phyloP scores from a whole-genome alignment of 2,329 filamentous ascomycete species.

The Apiospora rasikravindrae region DNA sequence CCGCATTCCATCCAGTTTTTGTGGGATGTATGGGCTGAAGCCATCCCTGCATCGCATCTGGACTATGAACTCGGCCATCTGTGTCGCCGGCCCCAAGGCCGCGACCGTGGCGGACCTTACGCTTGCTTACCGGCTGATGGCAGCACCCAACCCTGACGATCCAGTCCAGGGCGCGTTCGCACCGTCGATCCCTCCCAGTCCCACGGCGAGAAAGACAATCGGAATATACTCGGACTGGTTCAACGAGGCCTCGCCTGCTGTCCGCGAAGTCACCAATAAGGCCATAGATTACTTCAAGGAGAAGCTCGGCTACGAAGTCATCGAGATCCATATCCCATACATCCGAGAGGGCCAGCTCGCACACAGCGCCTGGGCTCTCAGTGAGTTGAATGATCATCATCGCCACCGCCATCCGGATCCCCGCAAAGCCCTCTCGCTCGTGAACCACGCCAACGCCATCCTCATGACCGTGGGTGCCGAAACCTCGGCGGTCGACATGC shows the following conservation, averaged over 20 bases:
- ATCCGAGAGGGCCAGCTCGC: constrained; percentile 75
- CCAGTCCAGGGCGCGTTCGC: constrained; percentile 67
- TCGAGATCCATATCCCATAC: constrained; percentile 70
- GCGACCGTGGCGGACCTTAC: constrained; percentile 78
- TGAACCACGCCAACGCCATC: constrained; percentile 72
- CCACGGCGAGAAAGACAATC: constrained; percentile 62
- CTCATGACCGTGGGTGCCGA: constrained; percentile 68
- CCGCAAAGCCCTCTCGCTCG: constrained; percentile 55
- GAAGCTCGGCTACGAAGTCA: constrained; percentile 51
- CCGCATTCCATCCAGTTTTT: constrained; percentile 76
- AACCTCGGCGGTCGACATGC: constrained; percentile 71
- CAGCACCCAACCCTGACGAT: constrained; percentile 70
- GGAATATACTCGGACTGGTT: constrained; percentile 76
- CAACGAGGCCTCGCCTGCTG: constrained; percentile 67
- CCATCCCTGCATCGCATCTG: constrained; percentile 74
- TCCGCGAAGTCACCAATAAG: constrained; percentile 65
- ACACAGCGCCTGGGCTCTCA: constrained; percentile 78
- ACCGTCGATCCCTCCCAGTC: constrained; percentile 53
- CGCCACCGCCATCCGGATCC: constrained; percentile 50
- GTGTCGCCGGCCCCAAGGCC: constrained; percentile 77
- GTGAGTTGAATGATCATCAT: constrained; percentile 65
- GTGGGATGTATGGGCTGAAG: constrained; percentile 83
- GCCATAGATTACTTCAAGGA: constrained; percentile 59
- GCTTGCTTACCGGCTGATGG: constrained; percentile 81
- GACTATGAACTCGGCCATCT: constrained; percentile 57